A percentile compares a stretch with the other conserved stretches of the same genome.
These are phyloP conservation scores for Hammondia hammondi DNA, from an alignment of 169 alveolate genomes.

Conservation along the genomic window DNA sequence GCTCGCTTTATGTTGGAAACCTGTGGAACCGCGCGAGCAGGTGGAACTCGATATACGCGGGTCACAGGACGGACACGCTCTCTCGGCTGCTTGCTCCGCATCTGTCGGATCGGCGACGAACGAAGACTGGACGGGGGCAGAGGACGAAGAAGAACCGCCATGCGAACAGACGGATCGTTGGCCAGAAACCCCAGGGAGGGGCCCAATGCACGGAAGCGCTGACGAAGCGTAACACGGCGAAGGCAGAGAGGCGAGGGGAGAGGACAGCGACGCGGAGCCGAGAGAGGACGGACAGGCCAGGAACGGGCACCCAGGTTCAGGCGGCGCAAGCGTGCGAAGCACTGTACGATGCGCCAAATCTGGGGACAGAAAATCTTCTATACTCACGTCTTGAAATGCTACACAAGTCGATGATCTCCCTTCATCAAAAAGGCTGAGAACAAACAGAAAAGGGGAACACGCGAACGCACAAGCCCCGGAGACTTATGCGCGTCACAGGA, in stretches of 20 bases:
- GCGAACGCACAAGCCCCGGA: background rate
- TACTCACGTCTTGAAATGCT: slow-evolving; percentile 9
- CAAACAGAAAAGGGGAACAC: background rate
- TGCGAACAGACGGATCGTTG: too few relatives aligned
- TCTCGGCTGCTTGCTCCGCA: too few relatives aligned
- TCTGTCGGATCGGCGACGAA: too few relatives aligned
- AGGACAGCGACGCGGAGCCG: background rate
- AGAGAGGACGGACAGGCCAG: background rate
- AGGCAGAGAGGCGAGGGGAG: background rate
- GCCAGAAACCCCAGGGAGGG: background rate
- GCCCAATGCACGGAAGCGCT: background rate
- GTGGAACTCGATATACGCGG: too few relatives aligned
- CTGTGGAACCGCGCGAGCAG: too few relatives aligned
- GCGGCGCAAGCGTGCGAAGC: background rate
- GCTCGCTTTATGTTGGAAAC: too few relatives aligned
- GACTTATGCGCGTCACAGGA: background rate
- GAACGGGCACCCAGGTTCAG: background rate
- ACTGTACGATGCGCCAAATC: background rate
- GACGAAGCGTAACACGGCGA: slow-evolving; percentile 20
- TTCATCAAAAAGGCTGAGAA: background rate
- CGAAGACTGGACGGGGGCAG: too few relatives aligned
- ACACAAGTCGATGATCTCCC: background rate
- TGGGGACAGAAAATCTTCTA: slow-evolving; percentile 1
- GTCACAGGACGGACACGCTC: too few relatives aligned
- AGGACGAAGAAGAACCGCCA: too few relatives aligned